A percentile compares a stretch with the other conserved stretches of the same genome.
phyloP scores from a whole-genome alignment of 441 rosid species.

The Hypseocharis bilobata region DNA sequence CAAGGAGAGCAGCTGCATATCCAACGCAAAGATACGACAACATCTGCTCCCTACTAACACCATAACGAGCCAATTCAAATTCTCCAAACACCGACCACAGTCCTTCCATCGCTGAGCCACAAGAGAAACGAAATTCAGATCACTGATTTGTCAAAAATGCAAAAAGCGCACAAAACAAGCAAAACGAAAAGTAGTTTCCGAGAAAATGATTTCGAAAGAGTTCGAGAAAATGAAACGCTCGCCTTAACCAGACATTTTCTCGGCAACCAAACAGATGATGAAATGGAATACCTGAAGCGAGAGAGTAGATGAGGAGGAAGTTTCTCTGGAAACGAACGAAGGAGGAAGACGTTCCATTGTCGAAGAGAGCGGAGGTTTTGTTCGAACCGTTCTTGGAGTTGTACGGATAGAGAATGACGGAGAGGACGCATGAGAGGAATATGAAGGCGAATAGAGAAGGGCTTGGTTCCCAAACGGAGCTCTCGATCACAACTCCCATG shows the following conservation, averaged over 20 bases:
- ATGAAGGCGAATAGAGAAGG: conserved; percentile 44
- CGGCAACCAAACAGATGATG: background rate
- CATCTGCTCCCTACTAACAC: conserved; percentile 43
- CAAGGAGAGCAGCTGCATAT: conserved; percentile 43
- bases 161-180: background rate
- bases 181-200: background rate
- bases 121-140: background rate
- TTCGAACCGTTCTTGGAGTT: conserved; percentile 27
- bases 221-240: background rate
- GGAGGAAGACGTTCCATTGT: conserved; percentile 35
- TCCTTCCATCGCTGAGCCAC: conserved; percentile 55
- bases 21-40: conserved; percentile 46
- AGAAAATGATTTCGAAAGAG: background rate
- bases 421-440: conserved; percentile 46
- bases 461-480: conserved; percentile 60
- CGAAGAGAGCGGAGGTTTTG: conserved; percentile 37
- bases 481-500: conserved; percentile 65
- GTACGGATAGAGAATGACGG: conserved; percentile 43
- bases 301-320: conserved; percentile 54
- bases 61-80: conserved; percentile 43
- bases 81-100: conserved; percentile 77
- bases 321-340: conserved; percentile 47
- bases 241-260: background rate
- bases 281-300: conserved; percentile 51
- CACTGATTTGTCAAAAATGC: background rate